phyloP scores from a whole-genome alignment of 805 yeast species.

The fission yeast (Schizosaccharomyces pombe) region ASM294v3 CU329670.1:3024501-3025000 shows the following conservation, averaged over 20 bases:
- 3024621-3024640: not conserved
- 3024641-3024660: no score
- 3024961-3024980: not conserved
- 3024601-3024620: not conserved
- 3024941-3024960: not conserved
- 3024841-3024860: slow-evolving; percentile 10
- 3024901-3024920: not conserved
- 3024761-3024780: not conserved
- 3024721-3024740: not conserved
- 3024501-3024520: not conserved
- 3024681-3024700: not conserved
- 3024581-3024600: not conserved
- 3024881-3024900: slow-evolving; percentile 2
- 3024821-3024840: not conserved
- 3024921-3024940: not conserved
- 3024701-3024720: not conserved
- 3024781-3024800: not conserved
- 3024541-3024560: not conserved
- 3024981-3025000: not conserved
- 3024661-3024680: not conserved
- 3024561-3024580: not conserved
- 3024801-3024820: not conserved
- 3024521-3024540: not conserved
- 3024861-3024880: not conserved
- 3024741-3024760: not conserved